Evolutionary conservation across 768 basidiomycete genomes (phyloP), one percentile per base, ranked within the genome.

Genomic region (Phaffia australis): DNA sequence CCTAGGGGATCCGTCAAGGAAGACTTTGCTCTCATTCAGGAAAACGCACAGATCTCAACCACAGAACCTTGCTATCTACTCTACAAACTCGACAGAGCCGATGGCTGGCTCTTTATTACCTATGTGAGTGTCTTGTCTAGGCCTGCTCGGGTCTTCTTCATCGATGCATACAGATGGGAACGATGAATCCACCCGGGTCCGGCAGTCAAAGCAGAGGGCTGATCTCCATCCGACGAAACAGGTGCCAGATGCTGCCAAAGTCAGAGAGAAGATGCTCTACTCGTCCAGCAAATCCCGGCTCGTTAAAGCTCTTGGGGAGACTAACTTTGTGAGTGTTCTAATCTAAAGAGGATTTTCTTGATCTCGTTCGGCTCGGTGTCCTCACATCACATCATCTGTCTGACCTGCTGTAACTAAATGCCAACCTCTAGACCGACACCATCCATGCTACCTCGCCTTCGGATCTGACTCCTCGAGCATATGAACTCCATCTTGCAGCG

Each of bases 191-290:
- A 52, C 29, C 5, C 23, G 50, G 50, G 18, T 16, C 23, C 16
- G 16, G 23, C 11, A 42, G 11, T 54, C 23, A 54, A 15, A 23
- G 50, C 9, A 15, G n/a, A 23, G 23, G 9, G 52, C 52, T 54
- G 52, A 42, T 42, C 55, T 32, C 5, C n/a, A 19, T n/a, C 23
- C 29, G 25, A 42, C 7, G 15, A 19, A 15, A 21, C 23, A 68
- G 60, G 66, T 62, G 16, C 60, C 66, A 1, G 66, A 68, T 32
- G 65, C 58, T 14, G 65, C 65, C 15, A 68, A 68, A 47, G 66
- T 63, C n/a, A 60, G 66, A 30, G 66, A 68, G 54, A 68, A 68
- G 61, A 68, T 68, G 66, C 47, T 68, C 27, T 68, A 68, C 54
- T 68, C 66, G 8, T 63, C 60, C n/a, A 57, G 55, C 54, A 68